phyloP scores from a whole-genome alignment of 495 filamentous ascomycete species.

The Pyrenula aspistea region DNA sequence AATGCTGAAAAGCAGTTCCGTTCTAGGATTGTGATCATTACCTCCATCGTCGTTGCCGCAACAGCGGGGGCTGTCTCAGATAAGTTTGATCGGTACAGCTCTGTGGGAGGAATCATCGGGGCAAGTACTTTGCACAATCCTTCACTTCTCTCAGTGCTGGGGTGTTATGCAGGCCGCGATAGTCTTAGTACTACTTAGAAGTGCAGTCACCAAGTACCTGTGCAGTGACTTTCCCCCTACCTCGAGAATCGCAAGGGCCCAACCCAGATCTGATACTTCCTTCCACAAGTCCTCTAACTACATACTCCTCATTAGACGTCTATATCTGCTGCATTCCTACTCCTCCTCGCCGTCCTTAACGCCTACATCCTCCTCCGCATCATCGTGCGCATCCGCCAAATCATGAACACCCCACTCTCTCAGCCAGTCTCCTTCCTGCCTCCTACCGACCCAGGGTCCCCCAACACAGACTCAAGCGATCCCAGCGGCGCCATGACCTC shows the following conservation, averaged over 20 bases:
- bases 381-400: slow-evolving; percentile 48
- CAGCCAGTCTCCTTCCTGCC: neutral
- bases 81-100: slow-evolving; percentile 66
- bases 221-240: too few species aligned
- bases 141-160: neutral
- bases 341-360: slow-evolving; percentile 76
- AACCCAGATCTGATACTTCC: too few species aligned
- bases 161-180: too few species aligned
- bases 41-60: slow-evolving; percentile 81
- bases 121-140: neutral
- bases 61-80: slow-evolving; percentile 71
- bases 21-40: slow-evolving; percentile 68
- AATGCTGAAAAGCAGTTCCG: neutral
- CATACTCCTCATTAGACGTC: slow-evolving; percentile 40
- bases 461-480: neutral
- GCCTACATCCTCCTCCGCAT: slow-evolving; percentile 72
- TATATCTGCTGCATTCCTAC: slow-evolving; percentile 69
- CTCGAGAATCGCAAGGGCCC: too few species aligned
- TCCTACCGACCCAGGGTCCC: neutral
- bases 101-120: slow-evolving; percentile 72
- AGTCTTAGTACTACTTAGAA: too few species aligned
- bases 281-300: neutral
- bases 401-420: slow-evolving; percentile 27
- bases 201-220: too few species aligned
- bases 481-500: neutral